Evolutionary conservation across 805 yeast genomes (phyloP), one percentile per base, ranked within the genome.

Genomic region (Candida insectorum): DNA sequence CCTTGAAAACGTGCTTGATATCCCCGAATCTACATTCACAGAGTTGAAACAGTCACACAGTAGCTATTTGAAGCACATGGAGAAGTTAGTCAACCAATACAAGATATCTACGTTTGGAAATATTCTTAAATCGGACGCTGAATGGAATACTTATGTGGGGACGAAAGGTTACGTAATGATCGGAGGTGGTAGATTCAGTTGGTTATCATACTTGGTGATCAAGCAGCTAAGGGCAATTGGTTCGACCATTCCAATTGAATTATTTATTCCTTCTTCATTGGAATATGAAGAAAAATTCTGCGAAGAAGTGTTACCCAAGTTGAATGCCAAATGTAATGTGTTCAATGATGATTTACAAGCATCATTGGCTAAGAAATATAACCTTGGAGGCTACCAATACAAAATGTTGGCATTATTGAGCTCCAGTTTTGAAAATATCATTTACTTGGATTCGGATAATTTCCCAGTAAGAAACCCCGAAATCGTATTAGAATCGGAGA

Each of bases 321-420:
- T 60, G 36, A 62, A 70, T 44, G 78, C 76, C 16, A 49, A 50
- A 26, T 75, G 81, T 59, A 60, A 67, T 32, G 47, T 71, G 15
- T 65, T 74, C 16, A 69, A 71, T 30, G 42, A 51, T 4, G 31
- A 32, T 0, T 40, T 57, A 15, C 34, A 48, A 3, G 18, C 21
- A 1, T 34, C 43, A n/a, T 41, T 54, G 24, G 31, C 36, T 1
- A 12, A 28, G n/a, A 34, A 46, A 27, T 53, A 47, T 28, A 41
- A 42, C 16, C 45, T 72, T 26, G 62, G 66, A 16, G 77, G 77
- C 1, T 75, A 55, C 46, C 79, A 74, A 51, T 72, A 62, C 50
- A 75, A 75, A 44, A 62, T 70, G 59, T 56, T 74, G 34, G 72
- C 95, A 0, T 50, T 86, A 24, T 58, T 85, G 39, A 77, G 81